These are phyloP conservation scores for Graphium sp. DNA, from an alignment of 2,329 filamentous ascomycete genomes.

Conservation along the genomic window DNA sequence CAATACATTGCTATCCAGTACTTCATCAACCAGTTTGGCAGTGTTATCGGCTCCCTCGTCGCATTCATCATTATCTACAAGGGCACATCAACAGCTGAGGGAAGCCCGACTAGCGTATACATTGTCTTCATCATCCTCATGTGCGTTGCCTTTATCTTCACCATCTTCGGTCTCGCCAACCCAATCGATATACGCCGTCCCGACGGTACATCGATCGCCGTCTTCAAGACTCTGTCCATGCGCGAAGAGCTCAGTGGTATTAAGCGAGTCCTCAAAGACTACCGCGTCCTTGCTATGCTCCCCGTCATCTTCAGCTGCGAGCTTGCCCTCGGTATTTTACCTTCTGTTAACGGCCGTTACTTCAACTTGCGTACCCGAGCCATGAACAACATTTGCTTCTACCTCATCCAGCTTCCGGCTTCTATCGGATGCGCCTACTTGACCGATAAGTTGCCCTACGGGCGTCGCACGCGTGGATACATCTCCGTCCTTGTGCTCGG, in stretches of 20 bases:
- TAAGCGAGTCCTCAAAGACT: conserved; percentile 4
- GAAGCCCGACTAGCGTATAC: conserved; percentile 6
- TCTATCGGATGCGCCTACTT: conserved; percentile 5
- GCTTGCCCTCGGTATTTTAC: conserved; percentile 5
- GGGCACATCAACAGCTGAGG: conserved; percentile 1
- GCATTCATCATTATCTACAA: conserved; percentile 6
- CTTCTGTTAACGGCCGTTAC: conserved; percentile 7
- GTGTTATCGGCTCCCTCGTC: conserved; percentile 6
- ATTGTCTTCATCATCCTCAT: conserved; percentile 7
- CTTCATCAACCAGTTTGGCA: conserved; percentile 5
- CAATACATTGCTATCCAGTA: conserved; percentile 5
- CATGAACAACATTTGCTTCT: conserved; percentile 7
- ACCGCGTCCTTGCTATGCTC: conserved; percentile 6
- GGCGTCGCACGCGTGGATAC: conserved; percentile 3
- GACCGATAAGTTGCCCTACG: conserved; percentile 4
- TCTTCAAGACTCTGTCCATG: conserved; percentile 6
- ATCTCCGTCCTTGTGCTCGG: conserved; percentile 4
- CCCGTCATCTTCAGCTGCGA: conserved; percentile 7
- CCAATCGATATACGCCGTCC: conserved; percentile 9
- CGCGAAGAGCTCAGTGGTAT: conserved; percentile 5
- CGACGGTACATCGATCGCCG: conserved; percentile 6
- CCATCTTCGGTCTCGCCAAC: conserved; percentile 8
- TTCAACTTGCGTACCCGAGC: conserved; percentile 7
- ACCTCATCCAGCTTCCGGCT: conserved; percentile 7
- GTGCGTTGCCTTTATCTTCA: conserved; percentile 5